A percentile compares a stretch with the other conserved stretches of the same genome.
Conservation (phyloP, 1,284 basidiomycete genomes). For the Meripilus lineatus region DNA sequence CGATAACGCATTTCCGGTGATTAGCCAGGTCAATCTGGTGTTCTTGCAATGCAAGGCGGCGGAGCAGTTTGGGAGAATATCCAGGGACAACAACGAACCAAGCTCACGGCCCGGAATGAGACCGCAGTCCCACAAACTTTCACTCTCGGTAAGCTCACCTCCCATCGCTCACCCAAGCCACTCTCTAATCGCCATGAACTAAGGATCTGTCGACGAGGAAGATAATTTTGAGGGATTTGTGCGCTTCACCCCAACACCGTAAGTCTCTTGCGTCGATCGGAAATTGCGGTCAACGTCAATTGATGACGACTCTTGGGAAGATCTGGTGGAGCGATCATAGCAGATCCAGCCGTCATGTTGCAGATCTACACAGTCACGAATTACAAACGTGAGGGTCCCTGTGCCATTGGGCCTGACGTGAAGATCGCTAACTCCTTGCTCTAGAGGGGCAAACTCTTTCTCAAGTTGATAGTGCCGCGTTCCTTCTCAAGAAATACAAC, state of each 20-base stretch:
- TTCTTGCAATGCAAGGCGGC: conserved; percentile 1
- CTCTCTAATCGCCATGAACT: not conserved
- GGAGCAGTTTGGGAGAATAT: not conserved
- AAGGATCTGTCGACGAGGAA: conserved; percentile 8
- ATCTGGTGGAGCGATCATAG: not conserved
- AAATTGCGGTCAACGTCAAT: not conserved
- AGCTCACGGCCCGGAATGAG: conserved; percentile 8
- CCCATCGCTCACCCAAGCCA: not conserved
- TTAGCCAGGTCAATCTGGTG: conserved; percentile 6
- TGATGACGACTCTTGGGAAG: not conserved
- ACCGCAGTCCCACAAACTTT: conserved; percentile 7
- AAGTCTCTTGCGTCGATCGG: not conserved
- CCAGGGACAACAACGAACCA: conserved; percentile 1
- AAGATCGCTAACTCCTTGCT: not conserved
- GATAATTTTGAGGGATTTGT: conserved; percentile 5
- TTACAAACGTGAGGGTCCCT: not conserved
- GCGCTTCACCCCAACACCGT: conserved; percentile 6
- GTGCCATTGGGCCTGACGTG: not conserved
- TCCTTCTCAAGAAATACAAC: conserved; percentile 7
- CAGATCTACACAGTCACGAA: conserved; percentile 6
- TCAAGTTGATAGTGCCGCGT: conserved; percentile 6
- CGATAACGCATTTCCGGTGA: not conserved
- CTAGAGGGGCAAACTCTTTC: conserved; percentile 7
- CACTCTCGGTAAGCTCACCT: conserved; percentile 4
- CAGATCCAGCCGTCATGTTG: conserved; percentile 5